Evolutionary conservation across 305 asterid genomes (phyloP).

Genomic region (Fraxinus angustifolia): DNA sequence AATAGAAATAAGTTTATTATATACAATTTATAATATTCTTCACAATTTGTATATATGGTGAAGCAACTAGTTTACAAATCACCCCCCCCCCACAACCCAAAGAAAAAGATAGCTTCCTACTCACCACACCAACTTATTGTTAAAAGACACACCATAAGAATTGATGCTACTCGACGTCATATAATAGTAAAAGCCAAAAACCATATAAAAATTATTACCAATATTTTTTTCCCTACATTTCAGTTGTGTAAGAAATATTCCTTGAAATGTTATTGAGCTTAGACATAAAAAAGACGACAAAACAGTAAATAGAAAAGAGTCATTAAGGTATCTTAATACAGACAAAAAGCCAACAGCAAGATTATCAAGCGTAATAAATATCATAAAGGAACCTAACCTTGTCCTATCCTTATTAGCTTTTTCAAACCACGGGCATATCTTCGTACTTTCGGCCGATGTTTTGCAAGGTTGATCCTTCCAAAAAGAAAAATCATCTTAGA

Average conservation of each 20-base stretch:
- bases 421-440: slow-evolving; percentile 81
- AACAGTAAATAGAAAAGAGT: slow-evolving; percentile 4
- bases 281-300: slow-evolving; percentile 1
- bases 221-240: background rate
- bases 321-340: background rate
- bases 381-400: slow-evolving; percentile 58
- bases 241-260: background rate
- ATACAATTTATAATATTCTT: too few species aligned
- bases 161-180: background rate
- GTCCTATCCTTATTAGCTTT: slow-evolving; percentile 78
- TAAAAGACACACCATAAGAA: slow-evolving; percentile 2
- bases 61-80: background rate
- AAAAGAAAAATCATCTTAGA: slow-evolving; percentile 27
- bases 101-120: background rate
- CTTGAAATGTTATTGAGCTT: background rate
- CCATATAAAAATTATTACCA: background rate
- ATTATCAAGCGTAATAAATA: background rate
- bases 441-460: slow-evolving; percentile 90
- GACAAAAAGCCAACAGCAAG: slow-evolving; percentile 1
- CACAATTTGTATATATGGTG: too few species aligned
- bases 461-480: slow-evolving; percentile 84
- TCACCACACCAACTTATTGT: background rate
- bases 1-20: too few species aligned
- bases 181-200: background rate
- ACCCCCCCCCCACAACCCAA: background rate